Percentiles rank a stretch among this genome's conserved stretches.
These are phyloP conservation scores for Mallotus repandus DNA, from an alignment of 441 rosid species.

Conservation along the genomic window DNA sequence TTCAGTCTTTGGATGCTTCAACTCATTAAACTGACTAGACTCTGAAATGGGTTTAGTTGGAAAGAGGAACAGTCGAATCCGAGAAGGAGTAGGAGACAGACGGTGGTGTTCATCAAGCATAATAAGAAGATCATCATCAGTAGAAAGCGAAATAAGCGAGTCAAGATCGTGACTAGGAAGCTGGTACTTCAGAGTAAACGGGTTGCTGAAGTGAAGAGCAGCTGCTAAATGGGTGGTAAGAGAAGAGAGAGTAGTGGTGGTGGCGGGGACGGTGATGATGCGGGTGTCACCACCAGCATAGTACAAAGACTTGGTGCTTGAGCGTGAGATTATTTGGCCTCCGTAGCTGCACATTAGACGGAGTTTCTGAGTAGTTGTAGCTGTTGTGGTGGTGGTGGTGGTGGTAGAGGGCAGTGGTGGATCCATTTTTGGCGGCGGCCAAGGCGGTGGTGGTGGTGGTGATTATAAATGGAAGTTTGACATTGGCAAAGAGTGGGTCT, in stretches of 20 bases:
- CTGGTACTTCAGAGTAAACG: conserved; percentile 56
- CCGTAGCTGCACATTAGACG: conserved; percentile 80
- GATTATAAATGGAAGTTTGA: background rate
- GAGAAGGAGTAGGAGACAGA: conserved; percentile 39
- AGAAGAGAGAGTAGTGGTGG: conserved; percentile 33
- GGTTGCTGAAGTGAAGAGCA: conserved; percentile 36
- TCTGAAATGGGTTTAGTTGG: conserved; percentile 26
- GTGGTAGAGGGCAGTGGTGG: conserved; percentile 19
- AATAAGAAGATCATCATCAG: conserved; percentile 61
- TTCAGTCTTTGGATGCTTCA: conserved; percentile 71
- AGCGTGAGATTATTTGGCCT: conserved; percentile 49
- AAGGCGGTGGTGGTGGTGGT: background rate
- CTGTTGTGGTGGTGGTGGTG: background rate
- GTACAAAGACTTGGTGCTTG: conserved; percentile 43
- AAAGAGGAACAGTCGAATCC: conserved; percentile 63
- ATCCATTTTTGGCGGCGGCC: conserved; percentile 11
- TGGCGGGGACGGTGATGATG: conserved; percentile 49
- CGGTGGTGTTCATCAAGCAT: conserved; percentile 61
- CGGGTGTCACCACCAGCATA: conserved; percentile 77
- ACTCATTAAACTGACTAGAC: conserved; percentile 12
- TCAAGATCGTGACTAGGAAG: conserved; percentile 64
- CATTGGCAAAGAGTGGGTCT: background rate
- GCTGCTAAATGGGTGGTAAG: conserved; percentile 43
- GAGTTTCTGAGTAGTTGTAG: conserved; percentile 32
- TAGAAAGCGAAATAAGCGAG: conserved; percentile 56